Percentiles rank a stretch among this genome's conserved stretches.
Conservation (phyloP, 306 rosid genomes). For the Acacia melanoxylon region DNA sequence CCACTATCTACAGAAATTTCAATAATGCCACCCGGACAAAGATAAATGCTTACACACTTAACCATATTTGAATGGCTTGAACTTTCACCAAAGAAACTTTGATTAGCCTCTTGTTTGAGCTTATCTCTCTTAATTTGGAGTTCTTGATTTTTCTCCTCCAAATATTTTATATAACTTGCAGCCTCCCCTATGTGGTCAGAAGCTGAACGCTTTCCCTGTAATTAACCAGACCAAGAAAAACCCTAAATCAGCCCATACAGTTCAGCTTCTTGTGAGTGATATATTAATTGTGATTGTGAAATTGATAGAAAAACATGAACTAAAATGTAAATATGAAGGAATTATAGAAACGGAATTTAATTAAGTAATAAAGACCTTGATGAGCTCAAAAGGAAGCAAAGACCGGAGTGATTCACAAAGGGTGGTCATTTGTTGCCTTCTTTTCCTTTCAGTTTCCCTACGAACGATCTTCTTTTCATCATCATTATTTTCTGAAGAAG, state of each 20-base stretch:
- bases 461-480: constrained; percentile 40
- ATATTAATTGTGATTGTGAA: too few species aligned
- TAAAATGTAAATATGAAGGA: background rate
- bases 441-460: constrained; percentile 39
- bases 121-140: constrained; percentile 36
- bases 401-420: constrained; percentile 32
- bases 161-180: constrained; percentile 27
- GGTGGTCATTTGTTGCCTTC: constrained; percentile 35
- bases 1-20: constrained; percentile 33
- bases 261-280: background rate
- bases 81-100: constrained; percentile 18
- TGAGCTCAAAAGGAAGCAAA: constrained; percentile 35
- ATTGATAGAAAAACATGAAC: background rate
- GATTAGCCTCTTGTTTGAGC: constrained; percentile 14
- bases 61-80: constrained; percentile 1
- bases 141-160: constrained; percentile 29
- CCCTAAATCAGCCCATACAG: background rate
- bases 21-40: constrained; percentile 20
- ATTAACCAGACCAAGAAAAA: background rate
- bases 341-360: background rate
- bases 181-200: constrained; percentile 40
- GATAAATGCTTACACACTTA: constrained; percentile 26
- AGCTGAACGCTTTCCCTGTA: constrained; percentile 43
- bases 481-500: constrained; percentile 5
- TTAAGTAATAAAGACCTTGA: constrained; percentile 30